phyloP scores from a whole-genome alignment of 306 rosid genomes.

The Fragaria nilgerrensis region DNA sequence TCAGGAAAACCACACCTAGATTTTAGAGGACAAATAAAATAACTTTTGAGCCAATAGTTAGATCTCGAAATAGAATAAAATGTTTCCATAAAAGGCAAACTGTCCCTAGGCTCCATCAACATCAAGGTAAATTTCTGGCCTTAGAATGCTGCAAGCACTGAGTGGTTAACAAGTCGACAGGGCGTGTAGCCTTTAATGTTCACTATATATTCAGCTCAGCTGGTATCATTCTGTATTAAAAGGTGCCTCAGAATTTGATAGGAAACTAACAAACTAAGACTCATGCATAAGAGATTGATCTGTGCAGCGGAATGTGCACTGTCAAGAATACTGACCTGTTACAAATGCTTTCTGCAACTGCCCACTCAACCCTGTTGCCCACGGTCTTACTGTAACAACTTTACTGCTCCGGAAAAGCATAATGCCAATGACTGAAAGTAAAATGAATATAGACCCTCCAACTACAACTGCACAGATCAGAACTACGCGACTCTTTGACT shows the following conservation, averaged over 20 bases:
- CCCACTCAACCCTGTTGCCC: conserved; percentile 96
- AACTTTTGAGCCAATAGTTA: too few species aligned
- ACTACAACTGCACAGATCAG: conserved; percentile 46
- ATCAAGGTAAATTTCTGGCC: too few species aligned
- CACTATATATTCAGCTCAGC: not conserved
- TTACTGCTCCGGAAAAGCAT: conserved; percentile 51
- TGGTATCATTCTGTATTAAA: not conserved
- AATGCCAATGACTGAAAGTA: conserved; percentile 37
- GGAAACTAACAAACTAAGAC: not conserved
- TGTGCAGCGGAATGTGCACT: not conserved
- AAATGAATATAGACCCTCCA: conserved; percentile 47
- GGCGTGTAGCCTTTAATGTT: not conserved
- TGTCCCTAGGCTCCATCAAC: too few species aligned
- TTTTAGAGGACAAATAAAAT: too few species aligned
- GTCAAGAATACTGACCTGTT: conserved; percentile 51
- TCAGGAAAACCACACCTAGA: too few species aligned
- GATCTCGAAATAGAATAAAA: too few species aligned
- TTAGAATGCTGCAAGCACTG: too few species aligned
- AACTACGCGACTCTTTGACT: conserved; percentile 29
- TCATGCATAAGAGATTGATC: not conserved
- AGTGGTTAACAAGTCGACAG: too few species aligned
- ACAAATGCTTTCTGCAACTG: conserved; percentile 92
- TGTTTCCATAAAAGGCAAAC: too few species aligned
- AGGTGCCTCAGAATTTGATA: not conserved
- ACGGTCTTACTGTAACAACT: conserved; percentile 81